These are phyloP conservation scores for Pseudocercospora vitis DNA, from an alignment of 2,329 filamentous ascomycete genomes.

Conservation along the genomic window DNA sequence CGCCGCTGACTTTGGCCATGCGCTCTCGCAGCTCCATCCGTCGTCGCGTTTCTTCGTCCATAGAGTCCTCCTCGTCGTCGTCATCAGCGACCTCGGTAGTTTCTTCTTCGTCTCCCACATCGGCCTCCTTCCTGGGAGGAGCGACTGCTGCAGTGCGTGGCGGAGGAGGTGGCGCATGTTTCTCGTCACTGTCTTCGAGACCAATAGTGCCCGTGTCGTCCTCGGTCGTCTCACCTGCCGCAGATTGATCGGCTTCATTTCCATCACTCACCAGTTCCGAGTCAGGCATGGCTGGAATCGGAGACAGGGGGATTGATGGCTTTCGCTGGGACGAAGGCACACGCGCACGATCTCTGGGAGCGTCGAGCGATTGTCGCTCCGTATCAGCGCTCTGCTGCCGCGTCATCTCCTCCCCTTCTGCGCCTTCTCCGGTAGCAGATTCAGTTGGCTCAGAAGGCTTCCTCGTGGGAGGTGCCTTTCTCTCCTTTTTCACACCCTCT, in stretches of 20 bases:
- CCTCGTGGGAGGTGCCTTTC: slow-evolving; percentile 61
- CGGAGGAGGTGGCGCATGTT: slow-evolving; percentile 44
- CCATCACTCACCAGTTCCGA: slow-evolving; percentile 60
- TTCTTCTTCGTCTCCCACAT: slow-evolving; percentile 53
- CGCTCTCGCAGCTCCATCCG: slow-evolving; percentile 86
- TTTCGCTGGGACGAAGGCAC: slow-evolving; percentile 39
- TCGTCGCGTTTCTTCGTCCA: slow-evolving; percentile 82
- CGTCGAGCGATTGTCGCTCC: slow-evolving; percentile 43
- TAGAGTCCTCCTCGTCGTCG: slow-evolving; percentile 73
- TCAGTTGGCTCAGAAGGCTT: slow-evolving; percentile 58
- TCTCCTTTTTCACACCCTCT: slow-evolving; percentile 85
- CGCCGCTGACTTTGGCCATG: slow-evolving; percentile 98
- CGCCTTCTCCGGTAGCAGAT: slow-evolving; percentile 37
- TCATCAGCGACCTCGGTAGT: slow-evolving; percentile 44
- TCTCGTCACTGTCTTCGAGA: slow-evolving; percentile 72
- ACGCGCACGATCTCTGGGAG: slow-evolving; percentile 36
- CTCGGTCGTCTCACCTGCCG: slow-evolving; percentile 61
- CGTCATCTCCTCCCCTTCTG: slow-evolving; percentile 41
- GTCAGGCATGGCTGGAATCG: slow-evolving; percentile 39
- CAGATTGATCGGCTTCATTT: slow-evolving; percentile 66
- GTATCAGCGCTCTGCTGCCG: slow-evolving; percentile 39
- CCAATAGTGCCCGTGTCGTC: slow-evolving; percentile 64
- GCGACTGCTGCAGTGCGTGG: slow-evolving; percentile 41
- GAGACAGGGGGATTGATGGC: slow-evolving; percentile 42
- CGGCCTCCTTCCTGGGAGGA: slow-evolving; percentile 42